Evolutionary conservation across 352 stramenopile genomes (phyloP), one percentile per base, ranked within the genome.

Genomic region (Globisporangium rhizosaccharum): DNA sequence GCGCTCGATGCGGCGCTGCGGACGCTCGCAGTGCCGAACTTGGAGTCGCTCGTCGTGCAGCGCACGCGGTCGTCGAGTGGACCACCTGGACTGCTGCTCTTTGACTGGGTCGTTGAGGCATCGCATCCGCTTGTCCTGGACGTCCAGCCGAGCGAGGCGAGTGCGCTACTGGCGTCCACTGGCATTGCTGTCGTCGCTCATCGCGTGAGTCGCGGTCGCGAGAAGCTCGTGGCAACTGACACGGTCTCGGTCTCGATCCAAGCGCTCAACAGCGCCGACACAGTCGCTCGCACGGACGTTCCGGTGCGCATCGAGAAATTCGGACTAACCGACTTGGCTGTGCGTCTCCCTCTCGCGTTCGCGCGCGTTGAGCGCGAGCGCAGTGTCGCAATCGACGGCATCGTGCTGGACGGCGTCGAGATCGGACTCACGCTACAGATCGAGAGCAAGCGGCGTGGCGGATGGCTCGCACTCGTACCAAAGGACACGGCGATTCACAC

Each of bases 321-420:
- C 5, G 53, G 56, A 1, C 25, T 60, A 14, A 39, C 33, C 8
- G 45, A 57, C 15, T 36, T 66, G 20, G 39, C 25, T 4, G 55
- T 66, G 48, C 30, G n/a, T 1, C 47, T 66, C 26, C 53, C 59
- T 1, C 0, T 51, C 6, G 49, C 50, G 4, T 57, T 59, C 36
- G 33, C 62, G 23, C 42, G 48, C 11, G 61, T 59, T 23, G 28
- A 58, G 33, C 50, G 33, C 36, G 59, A 59, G 18, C 18, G 42
- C 14, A 54, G 49, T 20, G 50, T 55, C 3, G 4, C 33, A 8
- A 54, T 62, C 30, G 55, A 62, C 23, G 55, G 61, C 2, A 45
- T 62, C 33, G 17, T 37, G 23, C 26, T 67, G n/a, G 49, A 59
- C 28, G 55, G 61, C 15, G 57, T 62, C 37, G 49, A 56, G 8